Percentiles rank a stretch among this genome's conserved stretches.
These are phyloP conservation scores for Lumnitzera littorea DNA, from an alignment of 345 rosid genomes.

Conservation along the genomic window DNA sequence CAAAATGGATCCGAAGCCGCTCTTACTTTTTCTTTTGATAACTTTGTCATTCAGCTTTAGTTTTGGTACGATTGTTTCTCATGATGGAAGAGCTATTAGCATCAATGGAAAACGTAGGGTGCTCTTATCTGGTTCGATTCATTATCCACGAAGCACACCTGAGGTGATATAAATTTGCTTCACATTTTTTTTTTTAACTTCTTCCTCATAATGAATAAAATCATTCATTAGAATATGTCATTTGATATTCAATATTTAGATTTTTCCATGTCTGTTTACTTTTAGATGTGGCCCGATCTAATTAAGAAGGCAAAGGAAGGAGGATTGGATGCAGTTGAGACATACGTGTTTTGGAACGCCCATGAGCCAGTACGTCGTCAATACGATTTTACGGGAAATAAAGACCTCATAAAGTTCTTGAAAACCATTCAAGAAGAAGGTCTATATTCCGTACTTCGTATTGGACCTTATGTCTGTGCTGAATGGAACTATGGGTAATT, in stretches of 20 bases:
- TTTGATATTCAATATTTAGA: background rate
- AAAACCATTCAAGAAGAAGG: constrained; percentile 44
- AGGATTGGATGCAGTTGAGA: constrained; percentile 51
- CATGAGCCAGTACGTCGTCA: constrained; percentile 53
- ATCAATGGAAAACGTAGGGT: constrained; percentile 28
- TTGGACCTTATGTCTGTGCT: constrained; percentile 71
- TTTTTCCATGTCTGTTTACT: background rate
- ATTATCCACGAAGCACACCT: constrained; percentile 38
- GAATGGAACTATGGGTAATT: constrained; percentile 57
- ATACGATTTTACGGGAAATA: constrained; percentile 43
- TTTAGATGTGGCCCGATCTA: constrained; percentile 66
- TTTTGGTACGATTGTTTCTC: constrained; percentile 1
- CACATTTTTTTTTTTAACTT: too few species aligned
- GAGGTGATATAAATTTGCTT: constrained; percentile 10
- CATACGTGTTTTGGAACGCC: constrained; percentile 59
- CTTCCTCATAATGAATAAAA: too few species aligned
- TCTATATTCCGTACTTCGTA: constrained; percentile 45
- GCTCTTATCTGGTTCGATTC: constrained; percentile 32
- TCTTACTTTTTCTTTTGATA: too few species aligned
- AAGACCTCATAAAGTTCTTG: constrained; percentile 52
- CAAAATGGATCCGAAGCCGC: too few species aligned
- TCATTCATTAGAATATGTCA: too few species aligned
- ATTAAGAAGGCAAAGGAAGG: constrained; percentile 57
- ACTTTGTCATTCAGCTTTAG: too few species aligned
- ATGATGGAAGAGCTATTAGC: constrained; percentile 21